These are phyloP conservation scores for Podospora tetraspora DNA, from an alignment of 495 filamentous ascomycete genomes.

Conservation along the genomic window DNA sequence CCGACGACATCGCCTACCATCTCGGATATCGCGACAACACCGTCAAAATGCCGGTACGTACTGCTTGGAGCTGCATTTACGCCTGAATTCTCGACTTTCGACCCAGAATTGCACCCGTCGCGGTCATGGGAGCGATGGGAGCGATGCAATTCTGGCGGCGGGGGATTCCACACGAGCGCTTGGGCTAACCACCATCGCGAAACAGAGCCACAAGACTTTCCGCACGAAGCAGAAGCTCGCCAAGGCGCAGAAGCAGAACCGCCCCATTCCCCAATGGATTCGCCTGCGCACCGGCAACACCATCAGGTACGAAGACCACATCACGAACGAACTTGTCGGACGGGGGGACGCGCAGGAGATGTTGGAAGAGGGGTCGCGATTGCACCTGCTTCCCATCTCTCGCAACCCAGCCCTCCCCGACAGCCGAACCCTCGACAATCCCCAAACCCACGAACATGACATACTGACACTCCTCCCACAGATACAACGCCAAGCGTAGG, in stretches of 20 bases:
- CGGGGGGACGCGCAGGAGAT: neutral
- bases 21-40: conserved; percentile 43
- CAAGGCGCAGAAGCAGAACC: conserved; percentile 99
- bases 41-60: conserved; percentile 82
- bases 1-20: conserved; percentile 29
- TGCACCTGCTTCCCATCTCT: neutral
- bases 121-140: neutral
- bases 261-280: conserved; percentile 99
- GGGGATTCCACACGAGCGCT: neutral
- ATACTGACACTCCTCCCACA: conserved; percentile 33
- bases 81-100: neutral
- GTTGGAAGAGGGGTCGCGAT: neutral
- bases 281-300: conserved; percentile 96
- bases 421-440: neutral
- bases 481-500: conserved; percentile 99
- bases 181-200: conserved; percentile 19
- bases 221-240: conserved; percentile 99
- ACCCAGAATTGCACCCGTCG: neutral
- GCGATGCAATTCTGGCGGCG: neutral
- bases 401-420: neutral
- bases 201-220: conserved; percentile 97
- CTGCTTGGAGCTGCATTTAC: neutral
- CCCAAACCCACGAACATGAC: neutral
- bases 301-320: conserved; percentile 69
- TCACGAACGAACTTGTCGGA: neutral